Conservation (phyloP, 805 yeast species). For the Ogataea haglerorum region DNA sequence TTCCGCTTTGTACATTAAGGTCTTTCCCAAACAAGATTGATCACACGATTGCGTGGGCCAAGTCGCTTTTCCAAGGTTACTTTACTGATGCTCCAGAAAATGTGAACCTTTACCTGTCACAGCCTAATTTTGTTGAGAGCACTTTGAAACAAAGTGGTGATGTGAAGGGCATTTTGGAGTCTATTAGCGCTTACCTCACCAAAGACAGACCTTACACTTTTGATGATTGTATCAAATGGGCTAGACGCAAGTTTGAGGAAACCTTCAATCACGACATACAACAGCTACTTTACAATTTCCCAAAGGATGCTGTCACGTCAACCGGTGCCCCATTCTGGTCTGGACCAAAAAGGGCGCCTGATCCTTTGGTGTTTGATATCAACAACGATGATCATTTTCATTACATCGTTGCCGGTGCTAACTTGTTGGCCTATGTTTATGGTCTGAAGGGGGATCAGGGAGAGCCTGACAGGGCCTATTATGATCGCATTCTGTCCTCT, state of each 20-base stretch:
- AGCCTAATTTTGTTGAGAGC: constrained; percentile 89
- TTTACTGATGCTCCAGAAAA: constrained; percentile 90
- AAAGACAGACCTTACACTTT: constrained; percentile 81
- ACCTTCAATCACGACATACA: constrained; percentile 82
- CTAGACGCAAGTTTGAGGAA: constrained; percentile 81
- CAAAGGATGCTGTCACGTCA: constrained; percentile 86
- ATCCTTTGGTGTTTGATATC: constrained; percentile 74
- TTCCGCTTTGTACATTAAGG: constrained; percentile 95
- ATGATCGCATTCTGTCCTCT: constrained; percentile 49
- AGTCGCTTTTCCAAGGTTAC: constrained; percentile 87
- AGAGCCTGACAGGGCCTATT: constrained; percentile 45
- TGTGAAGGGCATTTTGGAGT: constrained; percentile 79
- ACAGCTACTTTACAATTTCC: constrained; percentile 92
- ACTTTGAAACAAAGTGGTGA: constrained; percentile 91
- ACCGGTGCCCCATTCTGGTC: constrained; percentile 96
- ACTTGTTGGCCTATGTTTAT: constrained; percentile 83
- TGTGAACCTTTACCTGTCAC: constrained; percentile 84
- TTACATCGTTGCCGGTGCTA: constrained; percentile 86
- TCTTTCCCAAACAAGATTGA: constrained; percentile 98
- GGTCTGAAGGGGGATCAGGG: constrained; percentile 78
- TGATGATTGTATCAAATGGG: constrained; percentile 96
- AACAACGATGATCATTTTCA: constrained; percentile 73
- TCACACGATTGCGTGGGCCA: constrained; percentile 99
- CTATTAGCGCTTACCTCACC: constrained; percentile 66
- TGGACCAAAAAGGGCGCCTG: constrained; percentile 96